Evolutionary conservation across 805 yeast species (phyloP), one percentile per base, ranked within the genome.

Genomic region (Scheffersomyces amazonensis): DNA sequence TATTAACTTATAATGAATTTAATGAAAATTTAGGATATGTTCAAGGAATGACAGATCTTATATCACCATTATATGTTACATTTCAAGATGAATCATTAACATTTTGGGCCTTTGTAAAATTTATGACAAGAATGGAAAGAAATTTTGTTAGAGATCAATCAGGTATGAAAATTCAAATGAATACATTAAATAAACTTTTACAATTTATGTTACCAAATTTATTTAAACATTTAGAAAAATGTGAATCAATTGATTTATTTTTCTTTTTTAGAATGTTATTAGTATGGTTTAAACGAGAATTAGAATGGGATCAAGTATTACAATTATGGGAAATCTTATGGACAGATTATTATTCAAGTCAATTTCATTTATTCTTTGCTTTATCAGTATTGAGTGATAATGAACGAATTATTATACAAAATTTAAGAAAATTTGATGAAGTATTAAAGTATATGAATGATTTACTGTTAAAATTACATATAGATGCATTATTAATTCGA

Each of bases 21-120:
- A 90, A 93, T 58, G 71, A 68, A 32, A 83, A 88, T 48, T 63
- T 93, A 48, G 99, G 99, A 1, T 93, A 93, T 54, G 96, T 93
- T 15, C 99, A 93, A 64, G 99, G 99, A 2, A 93, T 93, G 99
- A 80, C 93, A 8, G 99, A 93, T 60, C 66, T 93, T 36, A 66
- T 93, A 25, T 84, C 96, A 0, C 97, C 97, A 0, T 62, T 93
- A 2, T 93, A 88, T 57, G 78, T 73, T 37, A 62, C 54, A 52
- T 67, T 49, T 47, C 73, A 75, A 47, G 95, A 90, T 56, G 96
- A 90, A 48, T 67, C 82, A 0, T 52, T 88, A 17, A 71, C 96
- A 5, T 93, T 93, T 58, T 88, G 96, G 95, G 82, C 89, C 7
- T 91, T 93, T 65, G 73, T 78, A 2, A 78, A 80, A 28, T 87